Conservation (phyloP, 768 basidiomycete species). For the Calocybe cyanea region DNA sequence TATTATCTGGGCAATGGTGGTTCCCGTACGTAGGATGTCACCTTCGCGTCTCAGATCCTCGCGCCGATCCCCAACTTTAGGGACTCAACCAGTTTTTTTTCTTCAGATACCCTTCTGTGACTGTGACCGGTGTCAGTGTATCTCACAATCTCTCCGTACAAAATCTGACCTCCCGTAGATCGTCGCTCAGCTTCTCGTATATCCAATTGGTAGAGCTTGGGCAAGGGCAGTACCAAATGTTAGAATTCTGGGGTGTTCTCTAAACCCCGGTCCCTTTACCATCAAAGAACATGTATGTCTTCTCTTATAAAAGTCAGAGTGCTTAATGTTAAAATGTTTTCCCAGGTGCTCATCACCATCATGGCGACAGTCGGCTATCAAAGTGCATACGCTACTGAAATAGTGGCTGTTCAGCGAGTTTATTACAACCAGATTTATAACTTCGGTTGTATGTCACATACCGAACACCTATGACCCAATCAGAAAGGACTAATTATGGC, state of each 20-base stretch:
- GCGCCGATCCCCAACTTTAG: no score
- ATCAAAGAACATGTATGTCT: conserved; percentile 68
- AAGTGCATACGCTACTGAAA: conserved; percentile 73
- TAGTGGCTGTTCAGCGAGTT: conserved; percentile 72
- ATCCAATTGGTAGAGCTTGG: conserved; percentile 62
- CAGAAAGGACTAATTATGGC: no score
- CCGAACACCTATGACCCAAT: no score
- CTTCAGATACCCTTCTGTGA: conserved; percentile 71
- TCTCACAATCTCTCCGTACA: neutral
- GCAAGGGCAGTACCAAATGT: conserved; percentile 50
- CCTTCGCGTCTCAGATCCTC: no score
- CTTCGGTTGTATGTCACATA: conserved; percentile 45
- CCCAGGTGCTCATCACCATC: conserved; percentile 53
- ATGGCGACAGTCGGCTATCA: conserved; percentile 36
- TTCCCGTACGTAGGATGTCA: conserved; percentile 43
- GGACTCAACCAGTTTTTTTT: conserved; percentile 75
- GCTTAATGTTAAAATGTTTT: no score
- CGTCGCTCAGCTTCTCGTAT: conserved; percentile 66
- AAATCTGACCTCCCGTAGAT: conserved; percentile 28
- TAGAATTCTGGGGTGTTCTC: conserved; percentile 44
- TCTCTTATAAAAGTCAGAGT: conserved; percentile 23
- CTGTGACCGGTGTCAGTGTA: conserved; percentile 42
- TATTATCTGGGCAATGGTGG: conserved; percentile 60
- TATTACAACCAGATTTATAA: conserved; percentile 65
- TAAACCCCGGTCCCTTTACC: conserved; percentile 70